Conservation (phyloP, 78 protist genomes). For the Anaeramoeba flamelloides region DNA sequence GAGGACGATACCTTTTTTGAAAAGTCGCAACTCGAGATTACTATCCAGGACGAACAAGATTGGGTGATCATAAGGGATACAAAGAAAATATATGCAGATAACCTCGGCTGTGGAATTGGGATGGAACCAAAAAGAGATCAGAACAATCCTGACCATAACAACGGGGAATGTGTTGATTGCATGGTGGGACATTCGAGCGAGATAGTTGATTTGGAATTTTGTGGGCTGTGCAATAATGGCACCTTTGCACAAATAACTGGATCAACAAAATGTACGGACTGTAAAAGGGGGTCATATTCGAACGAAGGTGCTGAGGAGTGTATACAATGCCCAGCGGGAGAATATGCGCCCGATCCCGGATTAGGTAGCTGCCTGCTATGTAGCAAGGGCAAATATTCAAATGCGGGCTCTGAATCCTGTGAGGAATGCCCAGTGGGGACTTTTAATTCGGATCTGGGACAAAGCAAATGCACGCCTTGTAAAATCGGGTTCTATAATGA, state of each 20-base stretch:
- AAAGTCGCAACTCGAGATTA: too few species aligned
- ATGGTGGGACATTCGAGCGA: too few species aligned
- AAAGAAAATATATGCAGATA: too few species aligned
- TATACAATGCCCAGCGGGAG: not conserved
- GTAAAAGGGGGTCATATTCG: not conserved
- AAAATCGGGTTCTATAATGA: not conserved
- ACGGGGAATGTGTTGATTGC: too few species aligned
- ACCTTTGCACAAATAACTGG: not conserved
- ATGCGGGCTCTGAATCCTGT: not conserved
- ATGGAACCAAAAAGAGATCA: too few species aligned
- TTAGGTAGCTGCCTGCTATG: not conserved
- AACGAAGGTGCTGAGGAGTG: not conserved
- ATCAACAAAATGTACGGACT: not conserved
- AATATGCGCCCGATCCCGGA: not conserved
- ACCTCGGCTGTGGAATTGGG: too few species aligned
- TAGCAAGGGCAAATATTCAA: not conserved
- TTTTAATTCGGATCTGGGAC: not conserved
- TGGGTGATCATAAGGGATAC: too few species aligned
- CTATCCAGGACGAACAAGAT: too few species aligned
- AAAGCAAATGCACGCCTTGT: not conserved
- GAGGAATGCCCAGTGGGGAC: not conserved
- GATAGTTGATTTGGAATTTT: too few species aligned
- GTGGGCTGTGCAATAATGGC: not conserved
- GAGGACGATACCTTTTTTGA: too few species aligned
- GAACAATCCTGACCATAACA: too few species aligned